Base-by-base conservation (phyloP, 768 basidiomycete genomes). In the Agaricus sinodeliciosus region DNA sequence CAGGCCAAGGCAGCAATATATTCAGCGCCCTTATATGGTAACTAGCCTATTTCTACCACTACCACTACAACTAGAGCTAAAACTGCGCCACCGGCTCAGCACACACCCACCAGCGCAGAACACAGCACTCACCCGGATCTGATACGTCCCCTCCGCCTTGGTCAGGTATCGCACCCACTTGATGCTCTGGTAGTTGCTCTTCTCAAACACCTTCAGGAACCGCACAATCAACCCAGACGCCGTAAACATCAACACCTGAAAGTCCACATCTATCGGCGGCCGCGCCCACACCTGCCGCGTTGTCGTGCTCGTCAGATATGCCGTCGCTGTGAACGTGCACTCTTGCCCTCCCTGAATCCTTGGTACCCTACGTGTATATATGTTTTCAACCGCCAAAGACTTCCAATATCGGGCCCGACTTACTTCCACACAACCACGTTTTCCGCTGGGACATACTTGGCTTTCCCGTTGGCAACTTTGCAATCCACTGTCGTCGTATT, bases 191-290 rank as follows among this genome's bases (percentile, higher is more conserved):
- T 98, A 98, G 58, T 84, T 90, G 65, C 79, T 82, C 78, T 92
- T 96, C 75, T 98, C 96, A 60, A 97, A 98, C 15, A 99, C 95
- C 67, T 97, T 98, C 63, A 99, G 71, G 78, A 97, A 99, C 49
- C 95, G 81, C 40, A 99, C 96, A 47, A 95, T 87, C 62, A 99
- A 67, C 1, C 96, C 96, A 9, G 95, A 97, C 9, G 96, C 79
- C 0, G 96, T 98, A 69, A 98, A 92, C 96, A 99, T 99, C 60
- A 99, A 77, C 53, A 99, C 96, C 72, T 94, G 93, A 71, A 99
- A 99, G 67, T 99, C 96, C 57, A 98, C 85, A 59, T 95, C 91
- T 63, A 99, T 98, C 6, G 96, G 96, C 15, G 96, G 96, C 50
- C 96, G 77, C 2, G 94, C 94, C 96, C 96, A 99, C 3, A 95